Percentiles rank a stretch among this genome's conserved stretches.
Evolutionary conservation across 1,284 basidiomycete species (phyloP).

Genomic region (Caloboletus firmus): DNA sequence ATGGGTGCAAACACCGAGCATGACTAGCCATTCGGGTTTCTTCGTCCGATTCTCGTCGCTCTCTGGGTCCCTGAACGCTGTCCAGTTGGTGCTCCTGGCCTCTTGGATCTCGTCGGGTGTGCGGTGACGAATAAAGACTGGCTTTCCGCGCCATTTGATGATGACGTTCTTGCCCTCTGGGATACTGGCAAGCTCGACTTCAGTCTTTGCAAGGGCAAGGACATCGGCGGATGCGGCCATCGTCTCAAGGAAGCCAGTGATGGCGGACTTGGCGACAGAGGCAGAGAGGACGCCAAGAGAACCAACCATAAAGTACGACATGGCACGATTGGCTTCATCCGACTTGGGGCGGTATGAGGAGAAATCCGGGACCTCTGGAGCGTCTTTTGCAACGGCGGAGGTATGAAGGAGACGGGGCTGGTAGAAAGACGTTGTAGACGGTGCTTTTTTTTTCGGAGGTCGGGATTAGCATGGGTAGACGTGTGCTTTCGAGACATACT

Average conservation of each 20-base stretch:
- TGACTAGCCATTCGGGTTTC: conserved; percentile 97
- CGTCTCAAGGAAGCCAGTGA: conserved; percentile 93
- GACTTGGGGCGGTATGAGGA: conserved; percentile 77
- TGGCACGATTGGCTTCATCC: conserved; percentile 72
- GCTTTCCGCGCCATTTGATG: conserved; percentile 99
- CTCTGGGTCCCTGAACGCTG: conserved; percentile 90
- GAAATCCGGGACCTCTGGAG: conserved; percentile 87
- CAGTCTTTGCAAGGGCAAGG: conserved; percentile 96
- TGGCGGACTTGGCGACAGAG: conserved; percentile 90
- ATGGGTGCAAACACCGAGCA: conserved; percentile 98
- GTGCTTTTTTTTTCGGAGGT: conserved; percentile 31
- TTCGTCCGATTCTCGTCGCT: conserved; percentile 86
- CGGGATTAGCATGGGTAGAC: conserved; percentile 10
- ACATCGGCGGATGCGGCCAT: conserved; percentile 99
- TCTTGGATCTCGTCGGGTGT: conserved; percentile 93
- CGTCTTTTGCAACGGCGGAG: conserved; percentile 61
- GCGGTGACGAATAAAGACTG: conserved; percentile 98
- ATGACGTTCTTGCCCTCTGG: conserved; percentile 98
- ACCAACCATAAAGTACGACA: conserved; percentile 98
- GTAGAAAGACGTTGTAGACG: conserved; percentile 51
- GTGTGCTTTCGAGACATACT: conserved; percentile 32
- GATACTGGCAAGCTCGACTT: conserved; percentile 88
- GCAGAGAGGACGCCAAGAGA: conserved; percentile 93
- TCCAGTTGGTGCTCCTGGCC: conserved; percentile 85
- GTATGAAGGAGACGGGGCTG: conserved; percentile 77